Conservation (phyloP, 805 yeast species). For the Pachysolen tannophilus region DNA sequence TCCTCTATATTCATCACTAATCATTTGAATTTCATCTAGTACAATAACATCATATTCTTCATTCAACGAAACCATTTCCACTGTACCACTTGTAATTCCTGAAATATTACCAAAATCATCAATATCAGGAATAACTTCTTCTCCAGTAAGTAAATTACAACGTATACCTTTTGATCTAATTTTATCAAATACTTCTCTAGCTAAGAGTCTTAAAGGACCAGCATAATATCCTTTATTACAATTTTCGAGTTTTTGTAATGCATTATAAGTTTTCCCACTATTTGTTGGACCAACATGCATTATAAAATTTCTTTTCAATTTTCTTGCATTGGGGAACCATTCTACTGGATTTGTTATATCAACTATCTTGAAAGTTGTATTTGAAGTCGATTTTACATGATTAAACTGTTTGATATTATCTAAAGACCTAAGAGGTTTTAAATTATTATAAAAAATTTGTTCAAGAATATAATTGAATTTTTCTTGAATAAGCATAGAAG, state of each 20-base stretch:
- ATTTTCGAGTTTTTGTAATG: slow-evolving; percentile 57
- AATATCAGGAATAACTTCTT: slow-evolving; percentile 68
- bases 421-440: slow-evolving; percentile 22
- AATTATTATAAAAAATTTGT: slow-evolving; percentile 18
- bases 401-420: slow-evolving; percentile 24
- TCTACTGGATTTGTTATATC: slow-evolving; percentile 56
- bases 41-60: slow-evolving; percentile 78
- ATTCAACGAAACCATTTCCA: slow-evolving; percentile 80
- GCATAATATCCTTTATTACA: slow-evolving; percentile 83
- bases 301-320: slow-evolving; percentile 67
- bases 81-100: slow-evolving; percentile 75
- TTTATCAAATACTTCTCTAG: slow-evolving; percentile 84
- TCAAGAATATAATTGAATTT: slow-evolving; percentile 17
- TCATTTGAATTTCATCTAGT: slow-evolving; percentile 95
- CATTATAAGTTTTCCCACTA: slow-evolving; percentile 87
- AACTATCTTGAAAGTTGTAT: slow-evolving; percentile 25
- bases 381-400: slow-evolving; percentile 12
- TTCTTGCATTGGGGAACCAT: slow-evolving; percentile 84
- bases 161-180: slow-evolving; percentile 57
- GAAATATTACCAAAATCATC: slow-evolving; percentile 72
- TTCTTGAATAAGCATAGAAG: slow-evolving; percentile 7
- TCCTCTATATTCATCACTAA: slow-evolving; percentile 72
- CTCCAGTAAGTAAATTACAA: slow-evolving; percentile 93
- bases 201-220: slow-evolving; percentile 86
- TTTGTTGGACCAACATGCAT: slow-evolving; percentile 98